Conservation (phyloP, 345 rosid genomes). For the sweet orange (Citrus sinensis) region DVS_A1.0 CM039164.1:6809001-6809500, state of each 20-base stretch:
- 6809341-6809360: not conserved
- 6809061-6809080: conserved; percentile 89
- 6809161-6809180: not conserved
- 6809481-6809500: not conserved
- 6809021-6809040: conserved; percentile 95
- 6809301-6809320: conserved; percentile 99
- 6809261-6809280: conserved; percentile 93
- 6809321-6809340: conserved; percentile 22
- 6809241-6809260: conserved; percentile 55
- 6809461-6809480: not conserved
- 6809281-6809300: conserved; percentile 88
- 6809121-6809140: not conserved
- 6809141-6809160: not conserved
- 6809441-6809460: not conserved
- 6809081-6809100: conserved; percentile 15
- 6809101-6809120: not conserved
- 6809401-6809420: too few relatives aligned
- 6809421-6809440: too few relatives aligned
- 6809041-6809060: conserved; percentile 82
- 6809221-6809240: not conserved
- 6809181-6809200: conserved; percentile 9
- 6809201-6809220: not conserved
- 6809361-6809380: too few relatives aligned
- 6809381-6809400: too few relatives aligned
- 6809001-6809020: conserved; percentile 67